Base-by-base conservation (phyloP, 1,284 basidiomycete species). In the Earliella scabrosa region DNA sequence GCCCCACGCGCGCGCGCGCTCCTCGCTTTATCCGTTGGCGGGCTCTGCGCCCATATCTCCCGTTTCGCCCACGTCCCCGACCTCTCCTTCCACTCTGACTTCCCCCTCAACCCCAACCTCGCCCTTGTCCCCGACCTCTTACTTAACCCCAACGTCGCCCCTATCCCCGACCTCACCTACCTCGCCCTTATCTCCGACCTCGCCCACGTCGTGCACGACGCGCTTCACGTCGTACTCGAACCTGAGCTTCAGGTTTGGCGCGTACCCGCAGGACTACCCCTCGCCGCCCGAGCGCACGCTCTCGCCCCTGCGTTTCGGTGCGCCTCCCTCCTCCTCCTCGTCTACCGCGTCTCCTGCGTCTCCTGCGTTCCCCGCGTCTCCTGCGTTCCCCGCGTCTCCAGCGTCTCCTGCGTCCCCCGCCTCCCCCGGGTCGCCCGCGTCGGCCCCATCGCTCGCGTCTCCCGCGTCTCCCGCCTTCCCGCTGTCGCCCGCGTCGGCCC, bases 291-390 rank as follows among this genome's bases (percentile, higher is more conserved):
- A 56, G 10, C 59, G 54, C 26, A 36, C 54, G 21, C 49, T 60
- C 16, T 56, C 59, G 23, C 59, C 59, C 18, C 52, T 57, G 9
- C 49, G 50, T 8, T 60, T 57, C 38, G 55, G 45, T 35, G 45
- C 54, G 4, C 43, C 46, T 26, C 38, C 52, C 29, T 23, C 26
- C 14, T 26, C 35, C 18, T 4, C 41, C 27, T 14, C 26, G 31
- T 26, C 41, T 11, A 21, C 27, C 7, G 36, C 16, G 16, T 38
- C 16, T 8, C 46, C 21, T 34, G 21, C 34, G 10, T 31, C n/a
- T 40, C 8, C 21, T 18, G 3, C 9, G 4, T 34, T 34, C 9
- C 32, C 32, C 9, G 32, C 32, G 9, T 34, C 39, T 2, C 13
- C 14, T 10, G 2, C 34, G 34, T 29, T 36, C 46, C 14, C 34